A percentile compares a stretch with the other conserved stretches of the same genome.
Conservation (phyloP, 371 early-diverging fungal species). For the Rhizomucor miehei region DNA sequence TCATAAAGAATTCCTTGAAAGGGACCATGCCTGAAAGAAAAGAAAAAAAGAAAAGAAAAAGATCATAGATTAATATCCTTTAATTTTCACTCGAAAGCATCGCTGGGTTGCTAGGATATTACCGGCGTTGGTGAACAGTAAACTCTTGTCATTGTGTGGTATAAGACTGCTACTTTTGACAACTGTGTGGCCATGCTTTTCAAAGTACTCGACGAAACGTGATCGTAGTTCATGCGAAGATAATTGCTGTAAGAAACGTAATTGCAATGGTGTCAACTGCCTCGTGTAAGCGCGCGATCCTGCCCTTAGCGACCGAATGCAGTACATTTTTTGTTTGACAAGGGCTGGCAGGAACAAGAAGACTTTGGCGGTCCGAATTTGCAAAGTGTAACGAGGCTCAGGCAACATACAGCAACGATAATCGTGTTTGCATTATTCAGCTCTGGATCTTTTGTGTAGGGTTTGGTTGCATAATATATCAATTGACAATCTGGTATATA, state of each 20-base stretch:
- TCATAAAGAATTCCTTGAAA: conserved; percentile 71
- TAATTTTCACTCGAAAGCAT: background rate
- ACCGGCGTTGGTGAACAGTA: conserved; percentile 81
- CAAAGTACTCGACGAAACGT: conserved; percentile 54
- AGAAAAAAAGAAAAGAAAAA: too few species aligned
- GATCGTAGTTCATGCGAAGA: conserved; percentile 49
- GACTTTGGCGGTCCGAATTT: too few species aligned
- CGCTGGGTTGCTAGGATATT: background rate
- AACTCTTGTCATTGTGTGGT: conserved; percentile 68
- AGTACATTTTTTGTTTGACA: too few species aligned
- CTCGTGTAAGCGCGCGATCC: background rate
- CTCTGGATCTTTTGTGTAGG: too few species aligned
- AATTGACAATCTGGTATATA: too few species aligned
- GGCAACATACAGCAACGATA: too few species aligned
- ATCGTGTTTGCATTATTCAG: too few species aligned
- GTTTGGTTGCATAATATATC: too few species aligned
- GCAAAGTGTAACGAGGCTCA: too few species aligned
- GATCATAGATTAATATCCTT: too few species aligned
- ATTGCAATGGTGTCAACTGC: background rate
- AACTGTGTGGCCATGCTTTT: conserved; percentile 40
- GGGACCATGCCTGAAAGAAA: conserved; percentile 67
- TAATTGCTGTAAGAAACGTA: conserved; percentile 24
- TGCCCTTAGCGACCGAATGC: background rate
- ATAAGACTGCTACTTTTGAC: conserved; percentile 59
- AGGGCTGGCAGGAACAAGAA: too few species aligned